A percentile compares a stretch with the other conserved stretches of the same genome.
Conservation (phyloP, 768 basidiomycete species). For the Termitomyces sp. region DNA sequence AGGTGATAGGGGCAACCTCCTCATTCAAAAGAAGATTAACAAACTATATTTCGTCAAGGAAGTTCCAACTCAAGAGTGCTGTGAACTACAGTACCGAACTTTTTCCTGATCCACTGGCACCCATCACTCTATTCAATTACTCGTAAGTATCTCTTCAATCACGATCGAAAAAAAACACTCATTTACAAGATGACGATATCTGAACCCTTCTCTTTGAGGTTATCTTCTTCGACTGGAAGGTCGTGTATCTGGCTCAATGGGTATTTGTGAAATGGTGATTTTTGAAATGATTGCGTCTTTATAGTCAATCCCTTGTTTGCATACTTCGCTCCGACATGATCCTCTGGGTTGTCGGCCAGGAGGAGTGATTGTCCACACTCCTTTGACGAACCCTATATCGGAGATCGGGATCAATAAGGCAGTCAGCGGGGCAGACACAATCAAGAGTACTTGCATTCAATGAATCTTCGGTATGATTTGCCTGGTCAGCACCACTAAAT, state of each 20-base stretch:
- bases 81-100: neutral
- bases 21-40: neutral
- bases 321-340: neutral
- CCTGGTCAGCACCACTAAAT: no score
- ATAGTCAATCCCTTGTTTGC: neutral
- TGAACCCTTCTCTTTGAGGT: neutral
- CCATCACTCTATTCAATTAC: neutral
- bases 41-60: neutral
- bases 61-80: neutral
- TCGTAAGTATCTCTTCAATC: no score
- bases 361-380: neutral
- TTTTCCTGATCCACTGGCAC: neutral
- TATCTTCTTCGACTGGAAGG: neutral
- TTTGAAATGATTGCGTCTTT: neutral
- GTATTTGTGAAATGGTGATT: neutral
- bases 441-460: neutral
- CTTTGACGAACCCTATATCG: neutral
- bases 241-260: neutral
- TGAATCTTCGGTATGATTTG: neutral
- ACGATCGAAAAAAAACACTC: neutral
- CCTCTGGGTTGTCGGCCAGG: neutral
- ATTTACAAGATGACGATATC: neutral
- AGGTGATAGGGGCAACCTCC: neutral
- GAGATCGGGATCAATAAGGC: neutral
- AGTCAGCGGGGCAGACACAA: neutral